Base-by-base conservation (phyloP, 768 basidiomycete species). In the Pulveroboletus sp. region DNA sequence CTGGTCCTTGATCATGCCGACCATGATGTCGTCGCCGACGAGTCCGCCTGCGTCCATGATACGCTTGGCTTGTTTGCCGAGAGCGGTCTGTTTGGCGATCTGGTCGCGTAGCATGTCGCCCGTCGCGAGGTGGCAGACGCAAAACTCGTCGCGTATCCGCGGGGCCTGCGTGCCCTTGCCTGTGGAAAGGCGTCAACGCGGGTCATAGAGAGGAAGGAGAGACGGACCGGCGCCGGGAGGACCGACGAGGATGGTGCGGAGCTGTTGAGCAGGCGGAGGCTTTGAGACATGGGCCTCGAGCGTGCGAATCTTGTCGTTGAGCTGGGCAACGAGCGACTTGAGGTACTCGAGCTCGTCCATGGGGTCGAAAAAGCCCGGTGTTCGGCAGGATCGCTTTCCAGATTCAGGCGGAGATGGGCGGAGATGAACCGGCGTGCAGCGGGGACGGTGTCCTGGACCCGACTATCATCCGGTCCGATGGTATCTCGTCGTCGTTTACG, bases 111-210 rank as follows among this genome's bases (percentile, higher is more conserved):
- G 79, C 93, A 99, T 95, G 75, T 99, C 96, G 17, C 96, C 96
- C 26, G 96, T 99, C 22, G 96, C 95, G 60, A 99, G 76, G 74
- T 99, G 96, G 76, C 96, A 99, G 38, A 99, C 83, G 65, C 93
- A 94, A 76, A 89, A 99, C 63, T 89, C 80, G 55, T 92, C 85
- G 45, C 86, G 83, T 74, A 99, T 93, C 66, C 77, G 81, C 6
- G 96, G 95, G 0, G 93, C 96, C 70, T 99, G 96, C 3, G 96
- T 99, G 23, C 96, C 96, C 78, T 99, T 99, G 58, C 95, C 95
- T 96, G 64, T 27, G 42, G 27, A 22, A 12, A 29, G 2, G 5
- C 10, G 9, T 13, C 14, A 3, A 11, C 3, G 4, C 10, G 12
- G 30, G 13, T 20, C 12, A 17, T 3, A 12, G 17, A 29, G 13